Evolutionary conservation across 2,329 filamentous ascomycete genomes (phyloP), one percentile per base, ranked within the genome.

Genomic region (Daldinia sp.): DNA sequence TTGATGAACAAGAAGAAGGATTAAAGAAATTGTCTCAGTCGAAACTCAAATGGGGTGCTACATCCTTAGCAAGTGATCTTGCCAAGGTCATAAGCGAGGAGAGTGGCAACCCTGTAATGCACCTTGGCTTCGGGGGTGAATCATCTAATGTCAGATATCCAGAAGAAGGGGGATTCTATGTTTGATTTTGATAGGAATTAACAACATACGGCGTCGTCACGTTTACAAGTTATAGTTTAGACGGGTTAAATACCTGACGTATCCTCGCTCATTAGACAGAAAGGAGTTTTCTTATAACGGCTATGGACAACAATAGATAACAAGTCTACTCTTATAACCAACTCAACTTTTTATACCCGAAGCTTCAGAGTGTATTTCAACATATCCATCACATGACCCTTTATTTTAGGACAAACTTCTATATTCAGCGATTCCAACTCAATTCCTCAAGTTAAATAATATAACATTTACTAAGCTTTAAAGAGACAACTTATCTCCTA

Each of bases 41-140:
- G 13, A 50, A 50, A 30, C 13, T 50, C 9, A 50, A 50, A 50
- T 50, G 46, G 46, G 46, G 46, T 50, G 26, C 46, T 10, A 50
- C 46, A 28, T n/a, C 26, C 2, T 28, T 50, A 30, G 23, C 23
- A 50, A 50, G 15, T n/a, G 13, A 30, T 13, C 1, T 50, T 28
- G 46, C 26, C 46, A 12, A 50, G 13, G 23, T 12, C n/a, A 28
- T 50, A 13, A 50, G 15, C 15, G 46, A 50, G 26, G 26, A 30
- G 26, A 30, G 13, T n/a, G 46, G 26, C 10, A 50, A n/a, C 6
- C 5, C 4, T 3, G 46, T 50, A 30, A 50, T 50, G 46, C 46
- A 50, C 23, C 26, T 50, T 50, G 13, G 46, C 23, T 50, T 50
- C 4, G 46, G 46, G 5, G 46, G 26, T 1, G 26, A 50, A 30